Evolutionary conservation across 1,139 yeast species (phyloP), one percentile per base, ranked within the genome.

Genomic region (Candida smagusa): DNA sequence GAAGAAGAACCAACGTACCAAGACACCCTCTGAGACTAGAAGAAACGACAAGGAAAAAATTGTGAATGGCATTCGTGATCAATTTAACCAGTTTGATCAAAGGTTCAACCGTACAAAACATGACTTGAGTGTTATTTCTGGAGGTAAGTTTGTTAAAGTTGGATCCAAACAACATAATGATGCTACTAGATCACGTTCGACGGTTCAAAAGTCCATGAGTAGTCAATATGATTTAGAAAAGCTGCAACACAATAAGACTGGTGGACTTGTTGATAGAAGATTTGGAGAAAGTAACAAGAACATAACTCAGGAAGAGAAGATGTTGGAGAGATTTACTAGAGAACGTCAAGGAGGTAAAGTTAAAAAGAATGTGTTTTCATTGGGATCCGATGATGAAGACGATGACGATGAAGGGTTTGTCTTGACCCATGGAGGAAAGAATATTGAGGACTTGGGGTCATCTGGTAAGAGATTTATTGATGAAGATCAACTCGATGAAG

Each of bases 251-350:
- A 86, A 87, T 47, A 84, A 77, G 55, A 79, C 75, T 23, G 96
- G 97, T 36, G 89, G 88, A 2, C 54, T 94, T 12, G 59, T 79
- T 4, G 98, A 94, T 67, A 74, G 88, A 50, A 79, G 98, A 62
- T 92, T 94, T 60, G 99, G 98, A 57, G 98, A 92, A 56, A 77
- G 79, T 50, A 82, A 87, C 60, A 67, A 75, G 26, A 65, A 73
- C 35, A 56, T 94, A 69, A 77, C 84, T 13, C 81, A 81, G 9
- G 98, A 94, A 60, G 97, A 92, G 53, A 87, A 85, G 59, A 90
- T 90, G 96, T 75, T 92, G 63, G 96, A 85, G 54, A 81, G 98
- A 65, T 94, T 88, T 64, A 86, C 96, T 2, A 77, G 82, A 42
- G 98, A 92, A 67, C 76, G 87, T 58, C 94, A 86, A 58, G 54